A percentile compares a stretch with the other conserved stretches of the same genome.
phyloP scores from a whole-genome alignment of 108 stramenopile species.

The Fistulifera pelliculosa region DNA sequence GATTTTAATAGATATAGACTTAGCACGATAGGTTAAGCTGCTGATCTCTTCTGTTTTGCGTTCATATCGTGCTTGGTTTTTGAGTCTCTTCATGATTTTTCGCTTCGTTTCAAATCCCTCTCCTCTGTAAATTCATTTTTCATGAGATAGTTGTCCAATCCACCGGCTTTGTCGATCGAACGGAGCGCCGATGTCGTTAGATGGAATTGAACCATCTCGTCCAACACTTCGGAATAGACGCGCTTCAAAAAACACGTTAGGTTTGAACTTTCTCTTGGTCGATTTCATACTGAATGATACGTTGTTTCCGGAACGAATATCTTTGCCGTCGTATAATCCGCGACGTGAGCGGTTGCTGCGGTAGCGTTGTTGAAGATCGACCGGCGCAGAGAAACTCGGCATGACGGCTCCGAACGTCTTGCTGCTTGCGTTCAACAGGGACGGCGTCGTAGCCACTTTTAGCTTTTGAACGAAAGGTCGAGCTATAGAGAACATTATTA shows the following conservation, averaged over 20 bases:
- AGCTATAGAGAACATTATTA: constrained; percentile 11
- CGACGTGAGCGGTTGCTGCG: constrained; percentile 71
- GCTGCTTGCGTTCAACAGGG: constrained; percentile 75
- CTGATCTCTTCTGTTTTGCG: neutral
- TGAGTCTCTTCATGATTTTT: constrained; percentile 17
- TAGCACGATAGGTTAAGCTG: too few species aligned
- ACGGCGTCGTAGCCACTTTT: constrained; percentile 63
- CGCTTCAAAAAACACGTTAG: constrained; percentile 65
- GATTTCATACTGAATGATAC: constrained; percentile 64
- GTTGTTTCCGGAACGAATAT: constrained; percentile 70
- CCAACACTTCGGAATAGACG: constrained; percentile 69
- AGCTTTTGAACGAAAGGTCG: constrained; percentile 9
- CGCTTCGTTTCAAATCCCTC: constrained; percentile 33
- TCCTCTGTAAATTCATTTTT: constrained; percentile 37
- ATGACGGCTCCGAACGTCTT: constrained; percentile 11
- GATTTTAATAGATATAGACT: too few species aligned
- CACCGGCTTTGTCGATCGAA: constrained; percentile 74
- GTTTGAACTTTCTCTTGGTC: constrained; percentile 73
- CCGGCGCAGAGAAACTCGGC: neutral
- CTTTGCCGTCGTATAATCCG: constrained; percentile 77
- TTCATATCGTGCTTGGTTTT: neutral
- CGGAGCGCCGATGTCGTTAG: constrained; percentile 66
- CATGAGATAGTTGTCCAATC: constrained; percentile 77
- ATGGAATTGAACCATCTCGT: constrained; percentile 79
- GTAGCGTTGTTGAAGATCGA: constrained; percentile 18